Base-by-base conservation (phyloP, 2,329 filamentous ascomycete genomes). In the Dactylonectria macrodidyma region DNA sequence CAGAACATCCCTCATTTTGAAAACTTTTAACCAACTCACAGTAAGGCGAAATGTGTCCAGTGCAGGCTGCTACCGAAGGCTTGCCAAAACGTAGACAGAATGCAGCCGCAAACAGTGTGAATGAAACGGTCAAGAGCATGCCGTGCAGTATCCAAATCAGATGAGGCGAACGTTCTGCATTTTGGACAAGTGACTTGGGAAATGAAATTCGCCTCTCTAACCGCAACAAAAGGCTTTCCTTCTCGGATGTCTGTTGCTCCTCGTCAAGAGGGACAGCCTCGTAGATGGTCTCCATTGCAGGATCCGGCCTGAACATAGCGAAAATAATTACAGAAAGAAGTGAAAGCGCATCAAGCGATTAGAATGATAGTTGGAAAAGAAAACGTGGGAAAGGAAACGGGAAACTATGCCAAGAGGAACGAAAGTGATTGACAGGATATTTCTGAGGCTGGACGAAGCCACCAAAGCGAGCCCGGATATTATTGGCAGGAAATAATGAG, bases 81-180 rank as follows among this genome's bases (percentile, higher is more conserved):
- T 48, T 38, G 0, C 36, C 62, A 8, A 47, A 48, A 3, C 62
- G 68, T 19, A 74, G 36, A 2, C 70, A 30, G 4, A 74, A 16
- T 0, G 72, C 69, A 0, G 71, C 47, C 0, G 55, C 57, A 19
- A 74, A 74, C 3, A 74, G 63, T 0, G 66, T 54, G 10, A 74
- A 50, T 5, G 72, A 74, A 3, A 59, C 24, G 0, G 68, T 65
- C 0, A 74, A 33, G 6, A 74, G 26, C 0, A 74, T 5, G 0
- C 68, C 72, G 7, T 74, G 72, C 1, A 58, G 60, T 7, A 66
- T 19, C 72, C 72, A 74, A n/a, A 68, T n/a, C 0, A 70, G 12
- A 1, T 58, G 54, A 1, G 57, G 46, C 10, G 62, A 26, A 6
- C 66, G 46, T 10, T 44, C 8, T 12, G 48, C n/a, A 48, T 11